Conservation (phyloP, 1,284 basidiomycete species). For the Cryptococcus sp. region DNA sequence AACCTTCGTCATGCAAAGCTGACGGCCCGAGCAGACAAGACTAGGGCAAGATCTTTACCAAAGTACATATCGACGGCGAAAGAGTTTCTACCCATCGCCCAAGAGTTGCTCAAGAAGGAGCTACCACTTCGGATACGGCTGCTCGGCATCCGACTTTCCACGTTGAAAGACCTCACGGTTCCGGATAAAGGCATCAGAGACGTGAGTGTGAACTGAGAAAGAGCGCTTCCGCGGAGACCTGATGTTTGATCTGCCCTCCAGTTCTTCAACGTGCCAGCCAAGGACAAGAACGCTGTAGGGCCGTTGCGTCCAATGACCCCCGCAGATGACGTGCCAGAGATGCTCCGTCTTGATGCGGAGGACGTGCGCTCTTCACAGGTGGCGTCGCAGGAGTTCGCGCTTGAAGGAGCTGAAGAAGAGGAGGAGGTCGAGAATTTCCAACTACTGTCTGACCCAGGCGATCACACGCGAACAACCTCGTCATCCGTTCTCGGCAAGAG, state of each 20-base stretch:
- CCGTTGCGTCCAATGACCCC: conserved; percentile 3
- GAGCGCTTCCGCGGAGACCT: not conserved
- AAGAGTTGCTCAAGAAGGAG: conserved; percentile 74
- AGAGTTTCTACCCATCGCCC: conserved; percentile 74
- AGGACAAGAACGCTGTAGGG: not conserved
- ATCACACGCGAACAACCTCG: not conserved
- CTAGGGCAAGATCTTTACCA: conserved; percentile 71
- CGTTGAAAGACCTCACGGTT: conserved; percentile 67
- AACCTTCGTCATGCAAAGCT: conserved; percentile 1
- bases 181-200: conserved; percentile 40
- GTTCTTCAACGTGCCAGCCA: conserved; percentile 30
- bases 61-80: conserved; percentile 72
- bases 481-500: conserved; percentile 5
- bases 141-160: conserved; percentile 77
- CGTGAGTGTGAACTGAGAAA: conserved; percentile 20
- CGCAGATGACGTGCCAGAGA: conserved; percentile 6
- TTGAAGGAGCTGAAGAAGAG: conserved; percentile 2
- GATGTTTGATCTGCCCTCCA: conserved; percentile 5
- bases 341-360: conserved; percentile 6
- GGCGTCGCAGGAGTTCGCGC: not conserved
- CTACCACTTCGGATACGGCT: conserved; percentile 71
- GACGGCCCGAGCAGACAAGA: conserved; percentile 59
- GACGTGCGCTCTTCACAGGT: conserved; percentile 7
- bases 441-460: not conserved
- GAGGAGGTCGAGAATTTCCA: not conserved